Evolutionary conservation across 2,329 filamentous ascomycete genomes (phyloP).

Genomic region (Blastomyces percursus): DNA sequence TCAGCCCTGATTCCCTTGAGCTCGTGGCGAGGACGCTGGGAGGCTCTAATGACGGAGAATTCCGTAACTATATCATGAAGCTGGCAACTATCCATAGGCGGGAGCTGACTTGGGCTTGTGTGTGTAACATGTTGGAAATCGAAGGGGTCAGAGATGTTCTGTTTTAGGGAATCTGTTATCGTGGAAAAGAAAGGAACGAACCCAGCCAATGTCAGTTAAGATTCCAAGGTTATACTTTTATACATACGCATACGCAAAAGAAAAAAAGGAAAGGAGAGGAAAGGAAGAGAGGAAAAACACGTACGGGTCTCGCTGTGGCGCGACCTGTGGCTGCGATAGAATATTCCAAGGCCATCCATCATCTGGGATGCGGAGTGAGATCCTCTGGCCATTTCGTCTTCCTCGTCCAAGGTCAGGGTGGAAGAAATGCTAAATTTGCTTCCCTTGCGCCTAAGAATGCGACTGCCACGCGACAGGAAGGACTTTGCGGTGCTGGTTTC

Average conservation of each 20-base stretch:
- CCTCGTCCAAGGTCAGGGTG: conserved; percentile 27
- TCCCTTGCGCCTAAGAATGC: conserved; percentile 38
- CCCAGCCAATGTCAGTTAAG: not conserved
- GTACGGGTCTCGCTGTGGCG: conserved; percentile 27
- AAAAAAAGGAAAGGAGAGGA: no score
- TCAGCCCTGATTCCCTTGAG: conserved; percentile 45
- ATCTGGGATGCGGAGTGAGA: conserved; percentile 9
- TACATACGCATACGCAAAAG: not conserved
- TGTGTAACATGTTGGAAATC: conserved; percentile 55
- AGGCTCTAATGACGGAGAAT: conserved; percentile 44
- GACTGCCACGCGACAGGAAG: conserved; percentile 34
- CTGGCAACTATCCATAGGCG: conserved; percentile 41
- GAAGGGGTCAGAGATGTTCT: conserved; percentile 50
- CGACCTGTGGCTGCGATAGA: conserved; percentile 24
- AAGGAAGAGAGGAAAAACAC: conserved; percentile 15
- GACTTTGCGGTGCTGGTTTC: conserved; percentile 30
- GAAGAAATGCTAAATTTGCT: conserved; percentile 37
- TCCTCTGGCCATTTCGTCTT: conserved; percentile 28
- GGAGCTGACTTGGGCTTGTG: conserved; percentile 45
- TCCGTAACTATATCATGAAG: conserved; percentile 43
- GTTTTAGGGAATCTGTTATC: conserved; percentile 34
- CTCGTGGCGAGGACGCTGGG: conserved; percentile 39
- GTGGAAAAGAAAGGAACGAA: conserved; percentile 1
- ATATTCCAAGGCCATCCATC: conserved; percentile 25
- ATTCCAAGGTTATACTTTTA: not conserved